Percentiles rank a stretch among this genome's conserved stretches.
Conservation (phyloP, 192 early-diverging fungal genomes). For the Piromyces finnis region DNA sequence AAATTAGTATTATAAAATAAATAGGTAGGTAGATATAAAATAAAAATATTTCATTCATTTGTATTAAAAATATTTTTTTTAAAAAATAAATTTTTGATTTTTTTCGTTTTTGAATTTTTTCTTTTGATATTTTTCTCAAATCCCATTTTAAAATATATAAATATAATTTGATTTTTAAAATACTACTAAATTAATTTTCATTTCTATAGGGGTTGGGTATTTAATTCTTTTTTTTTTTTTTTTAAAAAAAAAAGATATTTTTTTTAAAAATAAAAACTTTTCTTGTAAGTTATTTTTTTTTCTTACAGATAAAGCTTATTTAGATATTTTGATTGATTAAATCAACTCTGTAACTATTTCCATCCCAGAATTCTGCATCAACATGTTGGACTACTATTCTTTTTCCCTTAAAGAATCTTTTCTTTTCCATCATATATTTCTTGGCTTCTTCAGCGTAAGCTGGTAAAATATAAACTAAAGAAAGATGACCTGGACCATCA, state of each 20-base stretch:
- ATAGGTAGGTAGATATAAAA: no score
- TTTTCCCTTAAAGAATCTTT: not conserved
- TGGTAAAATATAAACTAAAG: not conserved
- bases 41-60: no score
- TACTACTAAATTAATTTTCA: not conserved
- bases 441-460: not conserved
- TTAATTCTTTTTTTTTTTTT: not conserved
- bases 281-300: no score
- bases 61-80: no score
- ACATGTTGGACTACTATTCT: not conserved
- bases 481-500: not conserved
- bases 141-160: no score
- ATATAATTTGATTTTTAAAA: no score
- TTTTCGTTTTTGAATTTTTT: no score
- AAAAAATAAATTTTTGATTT: no score
- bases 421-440: not conserved
- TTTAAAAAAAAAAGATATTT: not conserved
- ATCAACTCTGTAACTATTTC: not conserved
- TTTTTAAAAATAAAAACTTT: not conserved
- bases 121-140: no score
- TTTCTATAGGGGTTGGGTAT: not conserved
- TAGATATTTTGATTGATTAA: not conserved
- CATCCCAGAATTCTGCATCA: not conserved
- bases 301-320: not conserved
- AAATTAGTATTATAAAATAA: no score